Evolutionary conservation across 306 rosid species (phyloP).

Genomic region (Rosa lucieae): DNA sequence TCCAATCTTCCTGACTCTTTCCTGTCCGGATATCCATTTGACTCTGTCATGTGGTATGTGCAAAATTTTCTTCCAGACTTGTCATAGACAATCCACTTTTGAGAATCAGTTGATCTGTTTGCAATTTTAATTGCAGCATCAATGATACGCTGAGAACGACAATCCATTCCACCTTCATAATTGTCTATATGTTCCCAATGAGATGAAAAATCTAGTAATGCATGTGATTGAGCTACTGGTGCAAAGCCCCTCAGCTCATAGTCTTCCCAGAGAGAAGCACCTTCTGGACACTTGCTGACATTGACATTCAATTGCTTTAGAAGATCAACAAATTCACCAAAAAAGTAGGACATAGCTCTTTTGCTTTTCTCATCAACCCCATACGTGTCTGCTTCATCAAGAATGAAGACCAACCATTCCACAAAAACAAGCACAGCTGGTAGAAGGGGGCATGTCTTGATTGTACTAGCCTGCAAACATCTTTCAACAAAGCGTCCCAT

Average conservation of each 20-base stretch:
- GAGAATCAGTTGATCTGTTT: slow-evolving; percentile 49
- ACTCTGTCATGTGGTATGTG: slow-evolving; percentile 11
- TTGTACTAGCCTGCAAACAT: slow-evolving; percentile 48
- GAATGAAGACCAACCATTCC: slow-evolving; percentile 65
- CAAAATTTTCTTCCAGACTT: slow-evolving; percentile 30
- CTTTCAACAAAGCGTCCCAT: slow-evolving; percentile 81
- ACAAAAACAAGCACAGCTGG: slow-evolving; percentile 80
- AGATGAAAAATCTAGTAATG: slow-evolving; percentile 55
- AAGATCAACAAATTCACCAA: slow-evolving; percentile 52
- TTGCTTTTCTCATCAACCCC: slow-evolving; percentile 49
- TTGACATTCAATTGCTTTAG: slow-evolving; percentile 34
- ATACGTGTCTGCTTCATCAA: slow-evolving; percentile 40
- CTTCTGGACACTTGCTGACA: slow-evolving; percentile 25
- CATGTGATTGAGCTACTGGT: slow-evolving; percentile 54
- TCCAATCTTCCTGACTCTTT: slow-evolving; percentile 33
- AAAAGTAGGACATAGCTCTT: slow-evolving; percentile 66
- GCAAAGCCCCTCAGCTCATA: slow-evolving; percentile 86
- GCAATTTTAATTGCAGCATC: slow-evolving; percentile 61
- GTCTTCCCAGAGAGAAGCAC: slow-evolving; percentile 88
- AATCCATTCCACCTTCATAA: slow-evolving; percentile 49
- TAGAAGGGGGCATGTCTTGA: slow-evolving; percentile 58
- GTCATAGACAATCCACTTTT: slow-evolving; percentile 54
- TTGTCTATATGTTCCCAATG: slow-evolving; percentile 50
- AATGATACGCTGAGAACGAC: slow-evolving; percentile 60
- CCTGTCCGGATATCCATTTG: slow-evolving; percentile 39